Base-by-base conservation (phyloP, 805 yeast species). In the Candida jianshihensis region DNA sequence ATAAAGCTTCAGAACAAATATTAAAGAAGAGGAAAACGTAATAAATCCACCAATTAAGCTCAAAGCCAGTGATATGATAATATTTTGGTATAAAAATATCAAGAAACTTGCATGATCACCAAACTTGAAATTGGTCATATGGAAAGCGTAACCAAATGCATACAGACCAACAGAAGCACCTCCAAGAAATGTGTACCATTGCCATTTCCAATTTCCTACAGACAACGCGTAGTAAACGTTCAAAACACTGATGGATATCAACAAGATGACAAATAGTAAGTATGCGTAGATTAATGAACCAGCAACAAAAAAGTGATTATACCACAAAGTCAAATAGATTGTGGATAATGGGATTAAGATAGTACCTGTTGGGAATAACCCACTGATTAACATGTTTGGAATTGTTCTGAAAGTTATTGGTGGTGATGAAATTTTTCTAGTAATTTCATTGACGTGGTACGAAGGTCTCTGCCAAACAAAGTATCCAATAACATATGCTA, bases 181-280 rank as follows among this genome's bases (percentile, higher is more conserved):
- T 36, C 47, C 46, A 9, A 44, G 22, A 43, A 56, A 44, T 3
- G 51, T 38, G 17, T 43, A 39, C 59, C 59, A 54, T 7, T 45
- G 47, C 61, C 61, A 56, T 30, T 47, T 49, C 59, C 60, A 53
- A 30, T 54, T 48, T 14, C 60, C 60, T 15, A 47, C 41, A 19
- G 49, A 36, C 11, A 55, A 34, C 11, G 49, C 40, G 19, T 53
- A 41, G 31, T 51, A 47, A 21, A 51, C 31, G 38, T 51, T 49
- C 30, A 56, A 22, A 2, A 40, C 37, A 7, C 48, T 47, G 19
- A 52, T 48, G 17, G 47, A 17, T 6, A 34, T 28, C 6, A 49
- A 31, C 13, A 56, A 25, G 1, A 33, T 14, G 4, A 56, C 26
- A 2, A 49, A 26, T 8, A 56, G 22, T 4, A 49, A 11, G 10